Percentiles rank a stretch among this genome's conserved stretches.
Conservation (phyloP, 371 early-diverging fungal genomes). For the Modicella reniformis region DNA sequence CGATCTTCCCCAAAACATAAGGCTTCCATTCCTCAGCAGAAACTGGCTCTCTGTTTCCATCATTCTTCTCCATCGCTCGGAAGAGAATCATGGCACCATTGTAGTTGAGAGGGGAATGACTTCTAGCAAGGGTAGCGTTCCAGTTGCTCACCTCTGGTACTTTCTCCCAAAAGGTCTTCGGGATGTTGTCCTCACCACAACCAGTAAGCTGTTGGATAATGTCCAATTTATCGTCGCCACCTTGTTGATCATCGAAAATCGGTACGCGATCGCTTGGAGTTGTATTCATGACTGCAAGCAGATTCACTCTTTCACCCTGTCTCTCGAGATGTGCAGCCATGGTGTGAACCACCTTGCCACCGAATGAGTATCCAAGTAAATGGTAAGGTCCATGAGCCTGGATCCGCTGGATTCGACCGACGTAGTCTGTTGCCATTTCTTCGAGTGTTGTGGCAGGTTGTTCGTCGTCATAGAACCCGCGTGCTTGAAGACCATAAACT, state of each 20-base stretch:
- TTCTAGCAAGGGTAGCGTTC: neutral
- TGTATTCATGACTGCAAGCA: neutral
- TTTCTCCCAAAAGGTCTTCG: neutral
- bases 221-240: neutral
- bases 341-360: conserved; percentile 1
- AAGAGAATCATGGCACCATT: neutral
- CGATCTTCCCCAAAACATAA: conserved; percentile 12
- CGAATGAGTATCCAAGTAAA: conserved; percentile 11
- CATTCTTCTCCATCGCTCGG: neutral
- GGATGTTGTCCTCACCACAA: neutral
- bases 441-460: neutral
- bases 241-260: neutral
- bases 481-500: conserved; percentile 18
- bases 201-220: neutral
- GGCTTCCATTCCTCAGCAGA: conserved; percentile 10
- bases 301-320: neutral
- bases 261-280: too few species aligned
- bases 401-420: conserved; percentile 4
- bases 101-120: neutral
- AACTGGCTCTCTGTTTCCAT: neutral
- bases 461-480: conserved; percentile 8
- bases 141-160: neutral
- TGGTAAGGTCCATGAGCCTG: conserved; percentile 18
- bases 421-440: conserved; percentile 15
- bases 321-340: conserved; percentile 5